phyloP scores from a whole-genome alignment of 371 early-diverging fungal species.

The Capniomyces stellatus region DNA sequence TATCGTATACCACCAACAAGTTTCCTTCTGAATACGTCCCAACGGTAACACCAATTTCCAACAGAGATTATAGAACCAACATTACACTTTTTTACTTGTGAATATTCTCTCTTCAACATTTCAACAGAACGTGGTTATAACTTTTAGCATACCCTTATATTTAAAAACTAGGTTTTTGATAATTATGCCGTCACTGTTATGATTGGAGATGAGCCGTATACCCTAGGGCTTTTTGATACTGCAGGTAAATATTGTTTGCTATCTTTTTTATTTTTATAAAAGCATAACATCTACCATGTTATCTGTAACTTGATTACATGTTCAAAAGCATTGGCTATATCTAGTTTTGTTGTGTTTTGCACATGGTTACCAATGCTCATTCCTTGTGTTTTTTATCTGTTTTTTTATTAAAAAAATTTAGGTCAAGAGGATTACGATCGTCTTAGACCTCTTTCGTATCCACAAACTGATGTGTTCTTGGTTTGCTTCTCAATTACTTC shows the following conservation, averaged over 20 bases:
- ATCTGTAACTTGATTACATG: too few species aligned
- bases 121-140: too few species aligned
- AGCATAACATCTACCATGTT: too few species aligned
- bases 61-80: too few species aligned
- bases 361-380: not conserved
- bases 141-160: too few species aligned
- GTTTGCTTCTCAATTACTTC: constrained; percentile 93
- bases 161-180: constrained; percentile 80
- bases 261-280: not conserved
- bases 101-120: too few species aligned
- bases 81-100: too few species aligned
- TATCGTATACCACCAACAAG: constrained; percentile 96
- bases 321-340: too few species aligned
- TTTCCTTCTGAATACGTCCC: constrained; percentile 97
- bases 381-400: constrained; percentile 1
- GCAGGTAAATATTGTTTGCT: constrained; percentile 42
- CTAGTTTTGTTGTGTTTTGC: too few species aligned
- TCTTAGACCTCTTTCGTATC: constrained; percentile 85
- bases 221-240: constrained; percentile 90
- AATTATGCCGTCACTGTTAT: constrained; percentile 98
- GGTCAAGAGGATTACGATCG: constrained; percentile 95
- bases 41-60: constrained; percentile 44
- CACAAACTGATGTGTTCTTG: constrained; percentile 86
- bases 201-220: constrained; percentile 87
- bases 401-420: constrained; percentile 18